phyloP scores from a whole-genome alignment of 1,284 basidiomycete genomes.

The Ustilago sp. region DNA sequence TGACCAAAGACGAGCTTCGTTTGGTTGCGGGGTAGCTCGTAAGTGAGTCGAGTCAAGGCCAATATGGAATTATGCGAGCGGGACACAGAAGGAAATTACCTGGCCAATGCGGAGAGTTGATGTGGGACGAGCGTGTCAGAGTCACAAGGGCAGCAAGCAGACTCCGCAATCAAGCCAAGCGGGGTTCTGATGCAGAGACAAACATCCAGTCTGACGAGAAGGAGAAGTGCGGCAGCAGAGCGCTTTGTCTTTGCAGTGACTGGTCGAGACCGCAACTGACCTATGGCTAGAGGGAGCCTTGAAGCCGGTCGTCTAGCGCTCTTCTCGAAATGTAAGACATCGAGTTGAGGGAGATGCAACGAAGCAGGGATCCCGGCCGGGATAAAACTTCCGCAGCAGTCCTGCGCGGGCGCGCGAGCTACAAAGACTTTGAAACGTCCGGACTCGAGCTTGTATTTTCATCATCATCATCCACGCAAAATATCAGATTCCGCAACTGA shows the following conservation, averaged over 20 bases:
- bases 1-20: neutral
- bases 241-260: neutral
- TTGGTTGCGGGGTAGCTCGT: conserved; percentile 30
- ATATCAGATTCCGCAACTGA: no score
- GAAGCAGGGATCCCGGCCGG: no score
- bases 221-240: neutral
- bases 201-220: conserved; percentile 10
- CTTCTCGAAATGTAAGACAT: neutral
- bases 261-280: neutral
- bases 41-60: conserved; percentile 9
- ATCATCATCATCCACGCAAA: no score
- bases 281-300: conserved; percentile 13
- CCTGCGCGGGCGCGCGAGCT: no score
- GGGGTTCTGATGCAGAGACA: conserved; percentile 5
- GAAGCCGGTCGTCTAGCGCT: conserved; percentile 20
- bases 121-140: conserved; percentile 27
- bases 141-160: conserved; percentile 28
- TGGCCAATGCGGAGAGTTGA: neutral
- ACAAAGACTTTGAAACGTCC: no score
- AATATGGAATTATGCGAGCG: conserved; percentile 16
- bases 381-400: no score
- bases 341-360: no score
- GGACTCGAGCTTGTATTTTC: no score
- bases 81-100: conserved; percentile 15
- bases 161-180: conserved; percentile 1